Conservation (phyloP, 2,329 filamentous ascomycete species). For the Pseudocercospora pini-densiflorae region DNA sequence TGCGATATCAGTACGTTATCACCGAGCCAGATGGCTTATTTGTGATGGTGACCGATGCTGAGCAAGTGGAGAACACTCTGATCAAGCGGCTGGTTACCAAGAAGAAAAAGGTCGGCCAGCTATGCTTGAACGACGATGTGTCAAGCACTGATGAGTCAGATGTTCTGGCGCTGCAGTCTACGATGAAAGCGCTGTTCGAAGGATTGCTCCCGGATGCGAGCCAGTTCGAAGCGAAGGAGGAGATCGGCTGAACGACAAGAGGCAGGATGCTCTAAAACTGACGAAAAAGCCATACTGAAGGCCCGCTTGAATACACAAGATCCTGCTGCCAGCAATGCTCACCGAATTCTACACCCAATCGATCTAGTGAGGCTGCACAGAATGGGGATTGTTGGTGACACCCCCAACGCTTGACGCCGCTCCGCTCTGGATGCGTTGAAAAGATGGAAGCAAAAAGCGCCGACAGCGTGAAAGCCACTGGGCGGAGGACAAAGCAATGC, state of each 20-base stretch:
- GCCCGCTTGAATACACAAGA: too few species aligned
- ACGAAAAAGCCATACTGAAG: too few species aligned
- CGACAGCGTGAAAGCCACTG: too few species aligned
- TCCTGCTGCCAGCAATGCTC: too few species aligned
- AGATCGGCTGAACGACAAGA: background rate
- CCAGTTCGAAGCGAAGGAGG: conserved; percentile 3
- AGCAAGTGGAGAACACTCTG: conserved; percentile 11
- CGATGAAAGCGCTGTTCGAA: conserved; percentile 8
- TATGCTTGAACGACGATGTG: conserved; percentile 11
- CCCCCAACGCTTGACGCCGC: too few species aligned
- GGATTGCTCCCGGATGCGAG: conserved; percentile 6
- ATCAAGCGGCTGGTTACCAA: conserved; percentile 10
- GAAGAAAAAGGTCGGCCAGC: conserved; percentile 11
- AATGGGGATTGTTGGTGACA: too few species aligned
- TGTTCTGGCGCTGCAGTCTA: background rate
- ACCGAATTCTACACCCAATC: too few species aligned
- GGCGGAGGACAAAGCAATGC: too few species aligned
- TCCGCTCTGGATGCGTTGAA: too few species aligned
- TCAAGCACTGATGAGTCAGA: background rate
- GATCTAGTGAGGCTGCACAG: too few species aligned
- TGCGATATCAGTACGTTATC: conserved; percentile 18
- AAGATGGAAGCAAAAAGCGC: too few species aligned
- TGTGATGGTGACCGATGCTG: conserved; percentile 17
- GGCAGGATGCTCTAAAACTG: too few species aligned
- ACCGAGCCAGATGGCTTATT: conserved; percentile 10